Conservation (phyloP, 345 rosid species). For the Barbarea vulgaris region DNA sequence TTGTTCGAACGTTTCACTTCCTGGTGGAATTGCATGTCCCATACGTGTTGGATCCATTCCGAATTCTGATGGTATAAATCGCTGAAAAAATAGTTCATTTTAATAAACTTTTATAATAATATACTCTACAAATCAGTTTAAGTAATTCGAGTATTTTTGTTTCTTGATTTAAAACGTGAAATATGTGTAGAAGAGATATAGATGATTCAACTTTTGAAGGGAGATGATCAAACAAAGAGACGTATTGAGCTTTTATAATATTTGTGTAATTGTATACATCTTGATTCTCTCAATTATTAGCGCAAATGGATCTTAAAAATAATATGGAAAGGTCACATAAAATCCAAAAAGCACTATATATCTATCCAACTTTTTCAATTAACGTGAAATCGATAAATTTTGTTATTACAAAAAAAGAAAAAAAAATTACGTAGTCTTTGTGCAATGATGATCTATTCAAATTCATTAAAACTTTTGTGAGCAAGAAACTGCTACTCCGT, state of each 20-base stretch:
- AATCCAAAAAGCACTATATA: background rate
- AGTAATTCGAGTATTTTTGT: no score
- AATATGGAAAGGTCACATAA: no score
- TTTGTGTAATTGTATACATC: no score
- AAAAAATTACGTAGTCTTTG: background rate
- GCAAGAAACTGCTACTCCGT: background rate
- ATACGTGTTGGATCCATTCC: slow-evolving; percentile 80
- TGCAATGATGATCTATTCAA: background rate
- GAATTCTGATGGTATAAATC: slow-evolving; percentile 84
- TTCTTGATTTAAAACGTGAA: no score
- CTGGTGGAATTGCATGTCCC: slow-evolving; percentile 72
- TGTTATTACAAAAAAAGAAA: background rate
- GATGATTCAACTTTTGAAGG: background rate
- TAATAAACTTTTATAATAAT: no score
- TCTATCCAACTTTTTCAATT: no score
- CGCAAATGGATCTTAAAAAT: background rate
- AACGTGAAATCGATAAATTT: no score
- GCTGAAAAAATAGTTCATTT: slow-evolving; percentile 39
- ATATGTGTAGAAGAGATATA: no score
- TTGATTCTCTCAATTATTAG: background rate
- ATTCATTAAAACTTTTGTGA: background rate
- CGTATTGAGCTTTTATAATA: background rate
- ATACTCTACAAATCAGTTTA: no score
- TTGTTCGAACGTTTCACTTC: slow-evolving; percentile 74
- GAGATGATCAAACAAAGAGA: background rate